Percentiles rank a stretch among this genome's conserved stretches.
Conservation (phyloP, 805 yeast genomes). For the Starmerella gropengiesseri region DNA sequence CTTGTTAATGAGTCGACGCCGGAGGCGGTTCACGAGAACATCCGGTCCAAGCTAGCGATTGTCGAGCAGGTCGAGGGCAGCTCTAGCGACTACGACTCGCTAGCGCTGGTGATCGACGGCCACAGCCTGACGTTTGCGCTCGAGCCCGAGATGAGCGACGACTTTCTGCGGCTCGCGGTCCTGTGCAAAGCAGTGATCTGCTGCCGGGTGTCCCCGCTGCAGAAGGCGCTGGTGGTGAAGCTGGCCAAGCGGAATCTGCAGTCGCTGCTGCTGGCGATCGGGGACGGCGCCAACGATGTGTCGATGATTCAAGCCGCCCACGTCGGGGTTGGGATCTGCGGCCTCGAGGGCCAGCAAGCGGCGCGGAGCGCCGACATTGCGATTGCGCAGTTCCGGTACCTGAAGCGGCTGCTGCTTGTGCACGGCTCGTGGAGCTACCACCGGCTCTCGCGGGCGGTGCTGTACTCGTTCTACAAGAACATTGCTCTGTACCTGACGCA, state of each 20-base stretch:
- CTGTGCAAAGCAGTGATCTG: slow-evolving; percentile 93
- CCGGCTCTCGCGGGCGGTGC: slow-evolving; percentile 80
- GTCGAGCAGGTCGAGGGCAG: slow-evolving; percentile 27
- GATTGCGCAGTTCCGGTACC: slow-evolving; percentile 85
- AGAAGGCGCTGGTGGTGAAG: slow-evolving; percentile 90
- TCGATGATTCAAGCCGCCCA: slow-evolving; percentile 99
- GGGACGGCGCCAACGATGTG: slow-evolving; percentile 99
- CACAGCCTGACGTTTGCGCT: slow-evolving; percentile 79
- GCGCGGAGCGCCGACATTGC: slow-evolving; percentile 97
- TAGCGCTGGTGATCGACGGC: slow-evolving; percentile 91
- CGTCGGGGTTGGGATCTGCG: slow-evolving; percentile 97
- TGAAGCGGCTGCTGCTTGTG: slow-evolving; percentile 72
- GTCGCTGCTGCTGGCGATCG: slow-evolving; percentile 73
- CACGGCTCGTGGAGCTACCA: slow-evolving; percentile 99
- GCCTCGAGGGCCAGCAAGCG: slow-evolving; percentile 99
- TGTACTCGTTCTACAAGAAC: slow-evolving; percentile 92
- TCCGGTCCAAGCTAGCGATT: slow-evolving; percentile 53
- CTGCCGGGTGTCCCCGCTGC: slow-evolving; percentile 95
- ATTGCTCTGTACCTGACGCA: slow-evolving; percentile 95
- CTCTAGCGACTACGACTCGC: slow-evolving; percentile 61
- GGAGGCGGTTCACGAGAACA: slow-evolving; percentile 63
- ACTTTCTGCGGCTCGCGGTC: slow-evolving; percentile 67
- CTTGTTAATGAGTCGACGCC: slow-evolving; percentile 78
- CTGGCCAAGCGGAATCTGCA: slow-evolving; percentile 70
- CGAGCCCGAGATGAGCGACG: slow-evolving; percentile 67